A percentile compares a stretch with the other conserved stretches of the same genome.
phyloP scores from a whole-genome alignment of 1,284 basidiomycete species.

The Gomphus bonarii region DNA sequence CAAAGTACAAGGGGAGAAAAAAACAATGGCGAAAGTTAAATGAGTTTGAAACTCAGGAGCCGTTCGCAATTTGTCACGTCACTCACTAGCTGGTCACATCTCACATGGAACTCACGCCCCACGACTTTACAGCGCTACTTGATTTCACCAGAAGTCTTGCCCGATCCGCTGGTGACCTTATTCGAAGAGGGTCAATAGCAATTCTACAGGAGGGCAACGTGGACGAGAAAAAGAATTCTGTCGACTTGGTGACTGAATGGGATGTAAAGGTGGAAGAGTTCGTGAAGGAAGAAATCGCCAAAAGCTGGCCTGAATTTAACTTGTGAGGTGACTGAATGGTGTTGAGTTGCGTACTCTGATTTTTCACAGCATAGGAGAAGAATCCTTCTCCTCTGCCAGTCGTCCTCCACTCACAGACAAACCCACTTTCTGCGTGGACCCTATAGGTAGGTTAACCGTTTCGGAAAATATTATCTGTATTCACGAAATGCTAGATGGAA shows the following conservation, averaged over 20 bases:
- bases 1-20: neutral
- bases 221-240: slow-evolving; percentile 83
- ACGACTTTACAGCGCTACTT: slow-evolving; percentile 57
- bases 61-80: neutral
- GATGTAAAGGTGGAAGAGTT: slow-evolving; percentile 89
- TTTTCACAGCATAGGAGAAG: slow-evolving; percentile 74
- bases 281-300: slow-evolving; percentile 60
- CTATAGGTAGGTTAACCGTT: slow-evolving; percentile 46
- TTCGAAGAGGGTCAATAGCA: slow-evolving; percentile 63
- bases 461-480: neutral
- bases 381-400: slow-evolving; percentile 68
- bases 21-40: neutral
- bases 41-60: neutral
- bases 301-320: slow-evolving; percentile 66
- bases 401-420: slow-evolving; percentile 68
- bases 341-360: neutral
- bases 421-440: slow-evolving; percentile 89
- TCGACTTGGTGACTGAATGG: slow-evolving; percentile 94
- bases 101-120: neutral
- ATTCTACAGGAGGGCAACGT: slow-evolving; percentile 49
- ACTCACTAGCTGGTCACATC: neutral
- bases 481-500: slow-evolving; percentile 49
- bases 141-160: slow-evolving; percentile 69
- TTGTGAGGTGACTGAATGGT: slow-evolving; percentile 46
- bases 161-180: slow-evolving; percentile 56